These are phyloP conservation scores for Candida khao-thaluensis DNA, from an alignment of 805 yeast species.

Conservation along the genomic window DNA sequence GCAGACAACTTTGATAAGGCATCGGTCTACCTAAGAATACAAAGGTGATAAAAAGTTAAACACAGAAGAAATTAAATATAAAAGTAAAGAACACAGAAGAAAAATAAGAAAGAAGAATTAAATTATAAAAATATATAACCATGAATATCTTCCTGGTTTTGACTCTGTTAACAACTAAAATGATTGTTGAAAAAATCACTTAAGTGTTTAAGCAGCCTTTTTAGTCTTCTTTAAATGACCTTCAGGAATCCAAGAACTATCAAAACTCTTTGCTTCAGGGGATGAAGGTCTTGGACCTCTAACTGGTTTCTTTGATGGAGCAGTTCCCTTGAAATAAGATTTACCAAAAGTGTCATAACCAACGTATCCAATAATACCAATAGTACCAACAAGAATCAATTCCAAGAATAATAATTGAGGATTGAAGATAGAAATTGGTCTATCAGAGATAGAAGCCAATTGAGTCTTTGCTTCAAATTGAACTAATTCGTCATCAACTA, in stretches of 20 bases:
- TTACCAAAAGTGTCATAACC: constrained; percentile 45
- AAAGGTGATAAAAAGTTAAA: no score
- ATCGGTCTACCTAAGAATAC: no score
- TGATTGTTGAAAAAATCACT: no score
- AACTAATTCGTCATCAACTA: constrained; percentile 49
- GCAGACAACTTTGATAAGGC: no score
- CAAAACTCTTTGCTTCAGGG: constrained; percentile 30
- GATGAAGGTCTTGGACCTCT: constrained; percentile 14
- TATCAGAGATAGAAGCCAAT: constrained; percentile 58
- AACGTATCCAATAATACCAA: constrained; percentile 52
- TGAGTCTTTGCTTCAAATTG: constrained; percentile 58
- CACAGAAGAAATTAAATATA: no score
- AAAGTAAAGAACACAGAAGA: no score
- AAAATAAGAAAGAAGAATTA: no score
- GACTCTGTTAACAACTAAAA: no score
- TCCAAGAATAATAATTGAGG: constrained; percentile 70
- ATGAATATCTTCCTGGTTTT: no score
- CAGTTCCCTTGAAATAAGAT: constrained; percentile 32
- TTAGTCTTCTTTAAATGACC: constrained; percentile 44
- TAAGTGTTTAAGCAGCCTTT: constrained; percentile 23
- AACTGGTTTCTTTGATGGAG: constrained; percentile 30
- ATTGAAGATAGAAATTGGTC: constrained; percentile 65
- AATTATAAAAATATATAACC: no score
- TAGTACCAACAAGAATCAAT: constrained; percentile 47
- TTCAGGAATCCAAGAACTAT: constrained; percentile 60